A percentile compares a stretch with the other conserved stretches of the same genome.
Conservation (phyloP, 768 basidiomycete species). For the Termitomyces sp. region DNA sequence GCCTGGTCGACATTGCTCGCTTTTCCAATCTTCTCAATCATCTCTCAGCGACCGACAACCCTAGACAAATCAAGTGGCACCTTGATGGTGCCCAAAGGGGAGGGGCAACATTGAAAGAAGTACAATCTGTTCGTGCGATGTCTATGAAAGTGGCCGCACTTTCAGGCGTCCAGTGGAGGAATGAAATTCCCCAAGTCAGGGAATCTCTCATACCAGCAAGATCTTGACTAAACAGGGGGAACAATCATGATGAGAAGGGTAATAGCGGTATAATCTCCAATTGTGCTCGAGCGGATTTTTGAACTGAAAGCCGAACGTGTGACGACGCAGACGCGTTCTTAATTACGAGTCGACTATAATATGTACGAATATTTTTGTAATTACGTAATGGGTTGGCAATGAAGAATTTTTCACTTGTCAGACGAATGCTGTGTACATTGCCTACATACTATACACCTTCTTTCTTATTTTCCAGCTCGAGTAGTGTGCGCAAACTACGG, state of each 20-base stretch:
- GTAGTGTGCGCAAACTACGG: neutral
- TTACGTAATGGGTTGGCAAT: no score
- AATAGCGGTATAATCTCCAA: neutral
- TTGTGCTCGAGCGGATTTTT: neutral
- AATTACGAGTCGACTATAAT: no score
- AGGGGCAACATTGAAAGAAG: conserved; percentile 53
- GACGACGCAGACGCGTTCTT: no score
- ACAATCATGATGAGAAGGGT: neutral
- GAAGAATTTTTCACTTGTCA: no score
- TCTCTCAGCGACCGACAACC: conserved; percentile 42
- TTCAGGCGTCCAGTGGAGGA: conserved; percentile 48
- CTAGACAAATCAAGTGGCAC: conserved; percentile 62
- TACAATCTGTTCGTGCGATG: conserved; percentile 48
- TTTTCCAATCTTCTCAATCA: neutral
- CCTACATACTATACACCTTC: no score
- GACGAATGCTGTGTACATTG: no score
- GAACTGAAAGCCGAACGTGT: no score
- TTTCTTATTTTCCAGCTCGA: no score
- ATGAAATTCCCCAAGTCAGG: conserved; percentile 43
- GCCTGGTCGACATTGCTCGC: neutral
- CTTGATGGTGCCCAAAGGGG: conserved; percentile 47
- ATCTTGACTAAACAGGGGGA: neutral
- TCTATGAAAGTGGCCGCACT: conserved; percentile 44
- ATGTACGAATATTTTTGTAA: neutral
- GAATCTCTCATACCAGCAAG: neutral